These are phyloP conservation scores for Termitomyces sp. DNA, from an alignment of 768 basidiomycete species.

Conservation along the genomic window DNA sequence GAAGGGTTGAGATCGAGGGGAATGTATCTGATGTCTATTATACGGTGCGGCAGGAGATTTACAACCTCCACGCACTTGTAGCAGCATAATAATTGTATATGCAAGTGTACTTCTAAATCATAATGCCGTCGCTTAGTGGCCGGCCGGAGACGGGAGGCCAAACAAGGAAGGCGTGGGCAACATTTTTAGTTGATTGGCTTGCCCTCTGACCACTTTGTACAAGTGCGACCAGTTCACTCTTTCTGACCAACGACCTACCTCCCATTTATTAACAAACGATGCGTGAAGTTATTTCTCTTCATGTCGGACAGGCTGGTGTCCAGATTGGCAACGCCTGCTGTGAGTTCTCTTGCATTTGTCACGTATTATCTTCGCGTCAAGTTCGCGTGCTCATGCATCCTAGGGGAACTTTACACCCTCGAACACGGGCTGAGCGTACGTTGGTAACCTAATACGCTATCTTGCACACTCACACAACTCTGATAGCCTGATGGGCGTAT, in stretches of 20 bases:
- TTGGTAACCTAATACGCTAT: slow-evolving; percentile 21
- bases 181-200: slow-evolving; percentile 27
- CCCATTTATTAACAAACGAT: slow-evolving; percentile 41
- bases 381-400: slow-evolving; percentile 37
- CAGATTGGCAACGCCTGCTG: slow-evolving; percentile 99
- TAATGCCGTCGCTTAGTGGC: slow-evolving; percentile 18
- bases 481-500: slow-evolving; percentile 91
- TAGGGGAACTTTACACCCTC: slow-evolving; percentile 98
- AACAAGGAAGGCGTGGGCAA: slow-evolving; percentile 25
- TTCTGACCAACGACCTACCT: slow-evolving; percentile 14
- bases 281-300: slow-evolving; percentile 97
- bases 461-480: slow-evolving; percentile 17
- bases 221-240: slow-evolving; percentile 20
- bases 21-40: slow-evolving; percentile 88
- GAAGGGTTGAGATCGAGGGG: slow-evolving; percentile 88
- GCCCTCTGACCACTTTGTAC: slow-evolving; percentile 32
- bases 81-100: slow-evolving; percentile 44
- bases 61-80: slow-evolving; percentile 86
- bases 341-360: slow-evolving; percentile 45
- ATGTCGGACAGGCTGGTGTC: slow-evolving; percentile 98
- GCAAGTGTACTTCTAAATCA: background rate
- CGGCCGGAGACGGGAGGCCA: slow-evolving; percentile 21
- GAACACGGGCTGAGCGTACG: slow-evolving; percentile 96
- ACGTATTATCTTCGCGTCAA: slow-evolving; percentile 32
- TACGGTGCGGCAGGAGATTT: slow-evolving; percentile 85